Evolutionary conservation across 2,329 filamentous ascomycete genomes (phyloP).

Genomic region (Colletotrichum tamarilloi): DNA sequence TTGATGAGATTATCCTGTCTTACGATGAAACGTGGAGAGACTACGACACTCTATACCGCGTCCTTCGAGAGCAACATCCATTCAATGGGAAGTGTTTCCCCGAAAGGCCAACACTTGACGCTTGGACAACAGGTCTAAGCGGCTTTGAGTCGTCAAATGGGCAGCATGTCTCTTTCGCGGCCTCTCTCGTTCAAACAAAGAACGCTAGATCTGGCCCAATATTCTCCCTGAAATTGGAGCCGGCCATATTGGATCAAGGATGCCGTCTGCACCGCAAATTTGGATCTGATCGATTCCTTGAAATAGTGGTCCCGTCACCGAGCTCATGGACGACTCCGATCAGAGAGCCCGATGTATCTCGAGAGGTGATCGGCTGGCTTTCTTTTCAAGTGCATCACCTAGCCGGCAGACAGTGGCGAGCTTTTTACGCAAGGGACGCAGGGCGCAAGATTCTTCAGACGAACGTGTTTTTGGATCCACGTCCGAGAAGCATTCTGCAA

Average conservation of each 20-base stretch:
- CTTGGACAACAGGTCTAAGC: conserved; percentile 58
- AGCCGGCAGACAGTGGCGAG: conserved; percentile 58
- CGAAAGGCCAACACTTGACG: conserved; percentile 51
- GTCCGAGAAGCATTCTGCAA: conserved; percentile 43
- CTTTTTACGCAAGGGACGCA: conserved; percentile 56
- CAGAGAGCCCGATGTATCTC: not conserved
- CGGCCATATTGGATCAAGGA: conserved; percentile 59
- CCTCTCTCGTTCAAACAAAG: conserved; percentile 37
- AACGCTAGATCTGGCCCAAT: conserved; percentile 46
- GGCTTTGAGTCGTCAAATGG: conserved; percentile 48
- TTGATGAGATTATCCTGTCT: conserved; percentile 46
- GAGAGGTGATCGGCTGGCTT: conserved; percentile 51
- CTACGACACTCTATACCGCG: conserved; percentile 55
- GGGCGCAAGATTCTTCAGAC: conserved; percentile 44
- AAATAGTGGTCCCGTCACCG: conserved; percentile 62
- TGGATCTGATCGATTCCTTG: conserved; percentile 68
- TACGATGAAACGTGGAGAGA: conserved; percentile 56
- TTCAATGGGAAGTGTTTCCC: conserved; percentile 61
- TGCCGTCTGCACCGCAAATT: conserved; percentile 66
- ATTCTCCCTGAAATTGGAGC: conserved; percentile 59
- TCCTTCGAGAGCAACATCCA: conserved; percentile 49
- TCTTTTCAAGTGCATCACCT: conserved; percentile 52
- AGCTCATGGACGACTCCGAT: conserved; percentile 46
- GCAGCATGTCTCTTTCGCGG: conserved; percentile 54
- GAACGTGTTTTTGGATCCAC: conserved; percentile 41